A percentile compares a stretch with the other conserved stretches of the same genome.
Conservation (phyloP, 2,329 filamentous ascomycete species). For the Cladosporium sp. region DNA sequence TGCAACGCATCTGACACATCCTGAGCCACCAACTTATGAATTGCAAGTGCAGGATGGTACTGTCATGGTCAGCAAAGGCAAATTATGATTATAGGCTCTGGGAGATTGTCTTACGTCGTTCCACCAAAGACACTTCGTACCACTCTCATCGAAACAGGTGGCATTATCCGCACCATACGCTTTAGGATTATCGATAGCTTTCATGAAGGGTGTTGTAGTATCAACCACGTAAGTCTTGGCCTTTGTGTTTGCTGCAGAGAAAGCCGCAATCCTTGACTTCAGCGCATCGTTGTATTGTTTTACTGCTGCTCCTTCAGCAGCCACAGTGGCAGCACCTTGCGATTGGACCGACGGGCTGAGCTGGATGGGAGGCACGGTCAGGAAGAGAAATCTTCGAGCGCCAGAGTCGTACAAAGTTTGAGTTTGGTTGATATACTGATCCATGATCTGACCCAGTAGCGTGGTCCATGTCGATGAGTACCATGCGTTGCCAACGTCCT, state of each 20-base stretch:
- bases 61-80: not conserved
- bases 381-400: conserved; percentile 48
- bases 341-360: conserved; percentile 47
- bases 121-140: conserved; percentile 7
- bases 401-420: conserved; percentile 42
- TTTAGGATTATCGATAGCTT: not conserved
- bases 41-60: conserved; percentile 3
- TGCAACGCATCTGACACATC: not conserved
- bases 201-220: not conserved
- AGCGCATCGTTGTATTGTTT: conserved; percentile 7
- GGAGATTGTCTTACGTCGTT: not conserved
- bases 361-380: conserved; percentile 48
- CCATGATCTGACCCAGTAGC: conserved; percentile 33
- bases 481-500: conserved; percentile 50
- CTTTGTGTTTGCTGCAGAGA: not conserved
- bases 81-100: not conserved
- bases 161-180: conserved; percentile 1
- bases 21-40: conserved; percentile 1
- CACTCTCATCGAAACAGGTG: conserved; percentile 4
- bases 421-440: conserved; percentile 34
- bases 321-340: conserved; percentile 33
- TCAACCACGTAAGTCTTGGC: not conserved
- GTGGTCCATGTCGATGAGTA: conserved; percentile 34
- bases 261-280: not conserved
- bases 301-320: conserved; percentile 24